Base-by-base conservation (phyloP, 208 protist species). In the Plasmodiophora brassicae region DNA sequence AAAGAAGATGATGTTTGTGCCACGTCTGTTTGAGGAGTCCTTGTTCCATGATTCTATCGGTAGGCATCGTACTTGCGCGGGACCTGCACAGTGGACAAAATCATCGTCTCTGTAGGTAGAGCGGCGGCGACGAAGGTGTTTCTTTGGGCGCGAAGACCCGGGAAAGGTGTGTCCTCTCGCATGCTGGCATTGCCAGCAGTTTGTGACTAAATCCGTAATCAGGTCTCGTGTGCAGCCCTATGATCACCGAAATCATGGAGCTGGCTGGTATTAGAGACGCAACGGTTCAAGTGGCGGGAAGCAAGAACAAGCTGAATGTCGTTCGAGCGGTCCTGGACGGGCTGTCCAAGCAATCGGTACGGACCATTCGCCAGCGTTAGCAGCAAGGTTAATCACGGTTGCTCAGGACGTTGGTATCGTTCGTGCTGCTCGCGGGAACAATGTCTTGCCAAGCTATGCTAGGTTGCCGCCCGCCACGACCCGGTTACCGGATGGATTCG, bases 21-120 rank as follows among this genome's bases (percentile, higher is more conserved):
- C 65, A 38, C 65, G 65, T 44, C 65, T 78, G 10, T 78, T 38
- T 78, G 65, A 78, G n/a, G 65, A 78, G n/a, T 78, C 65, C 20
- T 32, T 78, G 20, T 78, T 36, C n/a, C 65, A 78, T 5, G 65
- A 78, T 78, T 14, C 50, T 28, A 25, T 57, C 25, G 50, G 50
- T 57, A 57, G 25, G 50, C 50, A 57, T 28, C 50, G 25, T 28
- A 28, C 25, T 25, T 57, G 50, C 20, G 50, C 25, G 25, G 14
- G 25, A 25, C 50, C 25, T 57, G 14, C 25, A 25, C 50, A 14
- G 20, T 57, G 20, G 14, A 25, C 50, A 14, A 25, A 57, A 28
- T 78, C 5, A 78, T 32, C 5, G 32, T 57, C 14, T 78, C n/a
- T 32, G 65, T 32, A 78, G 65, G 65, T 38, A 78, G 5, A 5